A percentile compares a stretch with the other conserved stretches of the same genome.
These are phyloP conservation scores for Dendrobium huoshanense DNA, from an alignment of 106 monocot species.

Conservation along the genomic window DNA sequence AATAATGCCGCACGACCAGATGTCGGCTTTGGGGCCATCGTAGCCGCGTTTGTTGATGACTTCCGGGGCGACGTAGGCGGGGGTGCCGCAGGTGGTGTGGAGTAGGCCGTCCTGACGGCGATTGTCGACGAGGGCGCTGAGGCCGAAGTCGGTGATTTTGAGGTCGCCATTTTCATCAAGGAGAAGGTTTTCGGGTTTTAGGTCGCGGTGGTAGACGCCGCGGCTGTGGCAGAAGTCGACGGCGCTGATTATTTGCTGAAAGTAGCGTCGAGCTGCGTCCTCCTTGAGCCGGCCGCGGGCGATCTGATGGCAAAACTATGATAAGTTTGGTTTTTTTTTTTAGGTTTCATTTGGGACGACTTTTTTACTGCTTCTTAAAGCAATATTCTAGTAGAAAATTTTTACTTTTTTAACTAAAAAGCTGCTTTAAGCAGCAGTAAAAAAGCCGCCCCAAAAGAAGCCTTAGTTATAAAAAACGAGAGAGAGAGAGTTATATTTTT, in stretches of 20 bases:
- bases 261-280: slow-evolving; percentile 44
- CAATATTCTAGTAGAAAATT: too few relatives aligned
- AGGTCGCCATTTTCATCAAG: slow-evolving; percentile 52
- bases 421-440: too few relatives aligned
- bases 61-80: slow-evolving; percentile 62
- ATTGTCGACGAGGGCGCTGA: slow-evolving; percentile 42
- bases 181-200: slow-evolving; percentile 72
- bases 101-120: slow-evolving; percentile 41
- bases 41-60: slow-evolving; percentile 55
- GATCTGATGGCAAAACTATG: background rate
- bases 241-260: slow-evolving; percentile 57
- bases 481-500: too few relatives aligned
- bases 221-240: slow-evolving; percentile 73
- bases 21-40: slow-evolving; percentile 50
- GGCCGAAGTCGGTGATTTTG: slow-evolving; percentile 62
- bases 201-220: slow-evolving; percentile 58
- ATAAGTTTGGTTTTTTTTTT: too few relatives aligned
- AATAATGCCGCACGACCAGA: slow-evolving; percentile 63
- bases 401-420: too few relatives aligned
- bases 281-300: slow-evolving; percentile 53
- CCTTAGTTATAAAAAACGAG: too few relatives aligned
- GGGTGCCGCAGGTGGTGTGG: slow-evolving; percentile 67
- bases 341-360: too few relatives aligned
- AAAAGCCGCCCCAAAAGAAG: too few relatives aligned
- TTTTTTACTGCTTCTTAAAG: too few relatives aligned